Percentiles rank a stretch among this genome's conserved stretches.
These are phyloP conservation scores for Apophysomyces ossiformis DNA, from an alignment of 371 early-diverging fungal species.

Conservation along the genomic window DNA sequence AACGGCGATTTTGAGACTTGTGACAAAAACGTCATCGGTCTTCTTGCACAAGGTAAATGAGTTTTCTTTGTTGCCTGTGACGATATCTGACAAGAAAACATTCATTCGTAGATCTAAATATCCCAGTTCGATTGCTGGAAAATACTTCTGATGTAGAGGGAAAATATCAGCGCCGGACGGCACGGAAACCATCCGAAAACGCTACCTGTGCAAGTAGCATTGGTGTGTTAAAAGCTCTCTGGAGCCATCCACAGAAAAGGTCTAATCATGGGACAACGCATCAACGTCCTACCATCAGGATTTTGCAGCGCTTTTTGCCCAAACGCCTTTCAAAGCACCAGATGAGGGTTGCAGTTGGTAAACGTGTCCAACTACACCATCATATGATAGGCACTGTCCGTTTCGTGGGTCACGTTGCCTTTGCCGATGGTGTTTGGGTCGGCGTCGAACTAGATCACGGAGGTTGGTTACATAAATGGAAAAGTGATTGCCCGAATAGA, in stretches of 20 bases:
- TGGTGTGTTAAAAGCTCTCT: not conserved
- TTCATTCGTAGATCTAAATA: not conserved
- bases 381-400: conserved; percentile 32
- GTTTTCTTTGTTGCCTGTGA: not conserved
- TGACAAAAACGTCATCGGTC: conserved; percentile 25
- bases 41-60: conserved; percentile 35
- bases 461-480: conserved; percentile 21
- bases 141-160: conserved; percentile 1
- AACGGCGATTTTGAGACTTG: conserved; percentile 31
- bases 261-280: not conserved
- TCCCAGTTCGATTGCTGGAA: not conserved
- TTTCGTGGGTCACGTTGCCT: conserved; percentile 34
- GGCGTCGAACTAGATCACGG: conserved; percentile 42
- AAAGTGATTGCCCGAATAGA: not conserved
- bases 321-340: not conserved
- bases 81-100: not conserved
- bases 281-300: not conserved
- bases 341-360: conserved; percentile 13
- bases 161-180: not conserved
- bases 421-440: conserved; percentile 42
- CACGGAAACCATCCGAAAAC: not conserved
- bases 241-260: conserved; percentile 1
- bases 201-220: not conserved
- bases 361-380: conserved; percentile 26
- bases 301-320: not conserved